A percentile compares a stretch with the other conserved stretches of the same genome.
Conservation (phyloP, 345 rosid species). For the Dipteronia dyeriana region DNA sequence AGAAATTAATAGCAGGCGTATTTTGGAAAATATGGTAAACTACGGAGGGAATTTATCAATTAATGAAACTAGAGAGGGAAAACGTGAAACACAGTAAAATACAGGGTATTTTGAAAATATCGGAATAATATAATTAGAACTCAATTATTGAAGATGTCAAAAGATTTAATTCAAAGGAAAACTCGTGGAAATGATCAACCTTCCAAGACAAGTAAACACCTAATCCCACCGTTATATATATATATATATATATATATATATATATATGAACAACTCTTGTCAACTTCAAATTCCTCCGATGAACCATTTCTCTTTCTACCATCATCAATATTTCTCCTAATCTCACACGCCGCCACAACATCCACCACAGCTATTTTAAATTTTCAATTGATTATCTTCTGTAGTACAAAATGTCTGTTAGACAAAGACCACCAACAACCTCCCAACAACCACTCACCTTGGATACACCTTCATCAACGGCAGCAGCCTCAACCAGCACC, state of each 20-base stretch:
- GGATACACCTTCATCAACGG: slow-evolving; percentile 12
- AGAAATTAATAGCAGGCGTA: too few relatives aligned
- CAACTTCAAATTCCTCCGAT: background rate
- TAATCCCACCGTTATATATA: background rate
- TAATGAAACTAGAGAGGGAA: too few relatives aligned
- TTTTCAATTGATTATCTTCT: background rate
- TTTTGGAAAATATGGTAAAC: too few relatives aligned
- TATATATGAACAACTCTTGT: background rate
- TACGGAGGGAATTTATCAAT: too few relatives aligned
- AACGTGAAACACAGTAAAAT: too few relatives aligned
- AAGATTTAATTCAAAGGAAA: background rate
- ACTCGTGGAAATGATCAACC: background rate
- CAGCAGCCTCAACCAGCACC: slow-evolving; percentile 20
- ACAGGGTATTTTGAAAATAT: too few relatives aligned
- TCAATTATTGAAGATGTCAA: background rate
- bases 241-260: background rate
- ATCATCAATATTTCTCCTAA: background rate
- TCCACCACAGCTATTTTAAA: background rate
- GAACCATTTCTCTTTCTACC: background rate
- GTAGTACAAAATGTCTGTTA: slow-evolving; percentile 14
- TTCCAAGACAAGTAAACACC: background rate
- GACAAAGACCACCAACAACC: slow-evolving; percentile 34
- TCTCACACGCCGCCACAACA: background rate
- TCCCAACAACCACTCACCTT: slow-evolving; percentile 22
- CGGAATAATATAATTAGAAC: too few relatives aligned